Percentiles rank a stretch among this genome's conserved stretches.
phyloP scores from a whole-genome alignment of 164 flowering plant genomes.

The Hamamelis virginiana region DNA sequence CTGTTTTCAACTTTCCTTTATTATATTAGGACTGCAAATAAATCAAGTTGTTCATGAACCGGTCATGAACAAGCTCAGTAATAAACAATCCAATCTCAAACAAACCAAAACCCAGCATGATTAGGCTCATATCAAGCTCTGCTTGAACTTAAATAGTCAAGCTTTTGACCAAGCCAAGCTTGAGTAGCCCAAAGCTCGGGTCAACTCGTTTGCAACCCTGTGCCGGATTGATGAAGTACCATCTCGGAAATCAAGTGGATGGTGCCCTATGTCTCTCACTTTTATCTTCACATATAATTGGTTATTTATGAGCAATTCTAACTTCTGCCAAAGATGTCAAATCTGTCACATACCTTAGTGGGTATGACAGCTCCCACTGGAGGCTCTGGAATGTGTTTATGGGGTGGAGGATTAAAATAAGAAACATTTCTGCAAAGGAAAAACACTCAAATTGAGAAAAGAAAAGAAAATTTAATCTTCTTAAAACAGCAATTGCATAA shows the following conservation, averaged over 20 bases:
- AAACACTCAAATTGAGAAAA: slow-evolving; percentile 7
- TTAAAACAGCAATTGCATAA: not conserved
- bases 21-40: too few species aligned
- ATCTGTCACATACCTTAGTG: slow-evolving; percentile 45
- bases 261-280: not conserved
- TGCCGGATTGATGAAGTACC: not conserved
- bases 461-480: not conserved
- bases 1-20: too few species aligned
- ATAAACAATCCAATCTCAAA: too few species aligned
- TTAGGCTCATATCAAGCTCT: too few species aligned
- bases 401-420: slow-evolving; percentile 61
- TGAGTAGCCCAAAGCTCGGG: too few species aligned
- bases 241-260: not conserved
- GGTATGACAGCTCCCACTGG: slow-evolving; percentile 75
- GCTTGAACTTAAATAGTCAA: too few species aligned
- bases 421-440: slow-evolving; percentile 66
- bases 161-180: too few species aligned
- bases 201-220: too few species aligned
- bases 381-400: slow-evolving; percentile 73
- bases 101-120: too few species aligned
- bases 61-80: too few species aligned
- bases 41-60: too few species aligned
- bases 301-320: not conserved
- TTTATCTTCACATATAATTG: not conserved
- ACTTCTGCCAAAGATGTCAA: not conserved